These are phyloP conservation scores for Chloris gayana DNA, from an alignment of 176 grass and related monocot genomes.

Conservation along the genomic window DNA sequence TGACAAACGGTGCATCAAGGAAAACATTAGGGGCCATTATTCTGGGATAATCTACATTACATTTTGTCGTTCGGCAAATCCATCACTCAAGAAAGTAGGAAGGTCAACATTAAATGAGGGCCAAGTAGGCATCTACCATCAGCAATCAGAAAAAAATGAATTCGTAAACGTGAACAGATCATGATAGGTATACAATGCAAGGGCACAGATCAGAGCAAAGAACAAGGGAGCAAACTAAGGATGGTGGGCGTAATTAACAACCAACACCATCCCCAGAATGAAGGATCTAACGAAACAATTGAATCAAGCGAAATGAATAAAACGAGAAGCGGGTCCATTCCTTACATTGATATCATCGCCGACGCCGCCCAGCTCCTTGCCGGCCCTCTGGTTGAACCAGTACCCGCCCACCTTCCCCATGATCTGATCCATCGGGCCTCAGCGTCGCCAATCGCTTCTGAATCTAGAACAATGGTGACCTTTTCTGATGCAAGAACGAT, in stretches of 20 bases:
- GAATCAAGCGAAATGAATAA: not conserved
- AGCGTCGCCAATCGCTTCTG: not conserved
- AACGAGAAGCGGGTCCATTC: not conserved
- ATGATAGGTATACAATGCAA: not conserved
- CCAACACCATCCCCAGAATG: not conserved
- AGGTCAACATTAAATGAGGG: too few relatives aligned
- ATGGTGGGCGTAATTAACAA: not conserved
- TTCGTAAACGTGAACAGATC: not conserved
- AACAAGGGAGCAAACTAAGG: not conserved
- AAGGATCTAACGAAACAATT: not conserved
- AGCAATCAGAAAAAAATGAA: not conserved
- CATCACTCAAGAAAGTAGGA: too few relatives aligned
- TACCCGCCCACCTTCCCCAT: slow-evolving; percentile 73
- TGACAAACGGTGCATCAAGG: too few relatives aligned
- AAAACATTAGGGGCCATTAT: not conserved
- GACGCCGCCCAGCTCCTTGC: slow-evolving; percentile 67
- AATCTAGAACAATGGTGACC: not conserved
- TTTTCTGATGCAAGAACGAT: not conserved
- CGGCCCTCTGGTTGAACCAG: slow-evolving; percentile 83
- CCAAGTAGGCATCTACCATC: not conserved
- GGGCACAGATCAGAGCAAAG: not conserved
- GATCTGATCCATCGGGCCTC: slow-evolving; percentile 75
- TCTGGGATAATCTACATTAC: not conserved
- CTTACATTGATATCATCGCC: slow-evolving; percentile 79
- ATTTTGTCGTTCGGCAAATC: not conserved